Conservation (phyloP, 805 yeast species). For the Sugiyamaella chiloensis region DNA sequence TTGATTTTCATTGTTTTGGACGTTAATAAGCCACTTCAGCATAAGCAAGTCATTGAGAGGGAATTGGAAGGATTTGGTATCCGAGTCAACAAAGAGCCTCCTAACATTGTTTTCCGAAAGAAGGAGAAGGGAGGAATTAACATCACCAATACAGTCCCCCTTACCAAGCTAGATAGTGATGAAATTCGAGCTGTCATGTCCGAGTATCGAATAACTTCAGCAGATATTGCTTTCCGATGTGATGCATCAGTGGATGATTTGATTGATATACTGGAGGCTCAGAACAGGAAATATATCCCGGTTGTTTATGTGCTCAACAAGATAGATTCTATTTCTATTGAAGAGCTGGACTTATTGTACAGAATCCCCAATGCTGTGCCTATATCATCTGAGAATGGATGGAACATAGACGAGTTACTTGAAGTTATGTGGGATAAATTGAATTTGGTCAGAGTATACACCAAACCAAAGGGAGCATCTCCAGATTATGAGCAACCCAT, state of each 20-base stretch:
- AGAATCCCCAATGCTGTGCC: constrained; percentile 97
- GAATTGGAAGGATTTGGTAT: constrained; percentile 98
- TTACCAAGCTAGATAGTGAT: constrained; percentile 87
- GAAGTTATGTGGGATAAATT: constrained; percentile 95
- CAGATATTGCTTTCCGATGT: constrained; percentile 93
- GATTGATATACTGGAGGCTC: constrained; percentile 89
- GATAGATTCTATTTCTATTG: constrained; percentile 90
- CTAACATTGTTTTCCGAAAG: constrained; percentile 85
- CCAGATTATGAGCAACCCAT: constrained; percentile 97
- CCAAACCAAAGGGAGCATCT: constrained; percentile 90
- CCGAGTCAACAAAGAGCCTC: constrained; percentile 85
- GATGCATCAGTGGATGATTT: constrained; percentile 97
- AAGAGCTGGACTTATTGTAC: constrained; percentile 85
- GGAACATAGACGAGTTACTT: constrained; percentile 94
- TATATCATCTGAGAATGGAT: constrained; percentile 89
- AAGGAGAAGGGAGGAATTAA: constrained; percentile 96
- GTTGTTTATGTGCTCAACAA: constrained; percentile 93
- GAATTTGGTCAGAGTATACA: constrained; percentile 89
- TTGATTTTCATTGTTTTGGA: constrained; percentile 89
- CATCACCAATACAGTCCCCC: constrained; percentile 88
- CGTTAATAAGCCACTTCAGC: constrained; percentile 93
- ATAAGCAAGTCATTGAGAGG: constrained; percentile 88
- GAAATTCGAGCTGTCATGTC: constrained; percentile 95
- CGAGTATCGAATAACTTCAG: constrained; percentile 92
- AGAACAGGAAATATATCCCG: constrained; percentile 89